Conservation (phyloP, 2,329 filamentous ascomycete genomes). For the Cladosporium sp. region DNA sequence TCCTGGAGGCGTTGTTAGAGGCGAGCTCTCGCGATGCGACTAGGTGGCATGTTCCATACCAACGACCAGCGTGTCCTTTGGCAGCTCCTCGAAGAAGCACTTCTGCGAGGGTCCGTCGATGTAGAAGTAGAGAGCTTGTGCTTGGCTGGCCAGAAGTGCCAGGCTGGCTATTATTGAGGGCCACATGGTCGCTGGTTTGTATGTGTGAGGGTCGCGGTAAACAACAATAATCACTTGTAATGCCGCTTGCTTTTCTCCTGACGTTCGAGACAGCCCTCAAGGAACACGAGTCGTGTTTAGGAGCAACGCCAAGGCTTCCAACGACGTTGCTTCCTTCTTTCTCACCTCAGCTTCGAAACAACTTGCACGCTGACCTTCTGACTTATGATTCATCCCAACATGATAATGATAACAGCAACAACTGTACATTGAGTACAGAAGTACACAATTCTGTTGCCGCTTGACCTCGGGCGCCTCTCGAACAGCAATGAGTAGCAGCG, state of each 20-base stretch:
- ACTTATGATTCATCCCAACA: too few relatives aligned
- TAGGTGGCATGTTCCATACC: conserved; percentile 46
- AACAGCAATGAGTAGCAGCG: too few relatives aligned
- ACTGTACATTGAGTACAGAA: too few relatives aligned
- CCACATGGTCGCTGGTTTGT: conserved; percentile 17
- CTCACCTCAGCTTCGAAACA: background rate
- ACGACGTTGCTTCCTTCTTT: too few relatives aligned
- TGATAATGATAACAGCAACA: too few relatives aligned
- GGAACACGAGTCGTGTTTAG: conserved; percentile 11
- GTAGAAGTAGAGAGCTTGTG: conserved; percentile 91
- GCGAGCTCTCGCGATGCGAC: too few relatives aligned
- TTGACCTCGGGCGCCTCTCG: too few relatives aligned
- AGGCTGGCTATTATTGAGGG: conserved; percentile 23
- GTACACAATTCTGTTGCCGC: too few relatives aligned
- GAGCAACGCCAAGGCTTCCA: background rate
- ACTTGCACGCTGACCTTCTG: too few relatives aligned
- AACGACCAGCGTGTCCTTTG: conserved; percentile 94
- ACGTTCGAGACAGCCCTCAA: conserved; percentile 6
- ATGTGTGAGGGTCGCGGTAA: background rate
- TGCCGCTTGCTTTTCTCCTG: conserved; percentile 9
- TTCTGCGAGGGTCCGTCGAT: conserved; percentile 80
- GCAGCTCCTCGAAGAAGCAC: conserved; percentile 97
- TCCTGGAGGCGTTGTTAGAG: conserved; percentile 43
- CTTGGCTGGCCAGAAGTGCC: conserved; percentile 48
- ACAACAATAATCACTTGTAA: background rate